These are phyloP conservation scores for Fraxinus americana DNA, from an alignment of 257 asterid genomes.

Conservation along the genomic window DNA sequence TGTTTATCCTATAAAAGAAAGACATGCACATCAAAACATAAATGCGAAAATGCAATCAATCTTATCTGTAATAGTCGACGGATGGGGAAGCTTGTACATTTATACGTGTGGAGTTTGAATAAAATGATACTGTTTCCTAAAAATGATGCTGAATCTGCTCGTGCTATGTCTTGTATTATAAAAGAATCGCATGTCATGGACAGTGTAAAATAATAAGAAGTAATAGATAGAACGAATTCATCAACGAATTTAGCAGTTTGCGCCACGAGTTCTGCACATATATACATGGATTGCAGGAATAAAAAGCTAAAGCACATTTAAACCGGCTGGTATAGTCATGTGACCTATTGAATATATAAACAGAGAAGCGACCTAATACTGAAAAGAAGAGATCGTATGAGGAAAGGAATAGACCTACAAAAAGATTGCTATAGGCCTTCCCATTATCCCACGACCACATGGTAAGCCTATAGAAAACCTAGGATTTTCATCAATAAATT, in stretches of 20 bases:
- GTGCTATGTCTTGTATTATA: constrained; percentile 14
- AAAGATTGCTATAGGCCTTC: constrained; percentile 20
- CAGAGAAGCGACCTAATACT: neutral
- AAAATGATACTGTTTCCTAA: constrained; percentile 24
- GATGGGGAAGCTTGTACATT: constrained; percentile 2
- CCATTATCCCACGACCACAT: constrained; percentile 32
- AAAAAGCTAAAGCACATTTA: neutral
- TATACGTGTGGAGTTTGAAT: constrained; percentile 4
- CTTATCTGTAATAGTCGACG: constrained; percentile 7
- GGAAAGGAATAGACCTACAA: constrained; percentile 22
- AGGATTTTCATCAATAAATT: neutral
- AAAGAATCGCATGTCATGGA: constrained; percentile 27
- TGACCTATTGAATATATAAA: constrained; percentile 22
- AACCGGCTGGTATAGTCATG: constrained; percentile 27
- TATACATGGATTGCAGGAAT: neutral
- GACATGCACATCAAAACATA: neutral
- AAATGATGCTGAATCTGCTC: neutral
- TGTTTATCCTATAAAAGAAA: neutral
- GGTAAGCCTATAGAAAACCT: constrained; percentile 23
- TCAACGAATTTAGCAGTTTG: neutral
- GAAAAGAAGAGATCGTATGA: constrained; percentile 14
- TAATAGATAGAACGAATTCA: neutral
- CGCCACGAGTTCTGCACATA: neutral
- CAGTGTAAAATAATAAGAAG: neutral
- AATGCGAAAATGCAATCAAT: neutral